A percentile compares a stretch with the other conserved stretches of the same genome.
Evolutionary conservation across 495 filamentous ascomycete genomes (phyloP).

Genomic region (Penicillium subrubescens): DNA sequence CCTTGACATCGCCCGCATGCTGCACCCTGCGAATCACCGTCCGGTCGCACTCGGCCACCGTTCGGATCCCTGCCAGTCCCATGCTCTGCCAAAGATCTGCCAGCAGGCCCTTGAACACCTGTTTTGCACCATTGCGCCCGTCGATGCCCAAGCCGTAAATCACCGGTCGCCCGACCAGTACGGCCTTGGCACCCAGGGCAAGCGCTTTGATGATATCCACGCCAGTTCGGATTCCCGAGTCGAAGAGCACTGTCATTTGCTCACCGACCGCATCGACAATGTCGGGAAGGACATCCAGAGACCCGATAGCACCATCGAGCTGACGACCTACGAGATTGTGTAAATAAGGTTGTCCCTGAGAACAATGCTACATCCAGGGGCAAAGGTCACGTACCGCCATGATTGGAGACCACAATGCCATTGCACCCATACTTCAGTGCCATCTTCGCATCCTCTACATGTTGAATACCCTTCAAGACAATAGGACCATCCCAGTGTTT

Average conservation of each 20-base stretch:
- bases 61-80: slow-evolving; percentile 57
- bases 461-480: slow-evolving; percentile 51
- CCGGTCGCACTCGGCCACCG: slow-evolving; percentile 53
- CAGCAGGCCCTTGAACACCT: slow-evolving; percentile 57
- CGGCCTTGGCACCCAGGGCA: slow-evolving; percentile 85
- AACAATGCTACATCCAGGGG: not conserved
- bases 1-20: slow-evolving; percentile 55
- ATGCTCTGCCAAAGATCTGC: slow-evolving; percentile 65
- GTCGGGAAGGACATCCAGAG: slow-evolving; percentile 63
- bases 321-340: slow-evolving; percentile 50
- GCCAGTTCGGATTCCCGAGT: slow-evolving; percentile 63
- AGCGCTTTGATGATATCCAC: slow-evolving; percentile 80
- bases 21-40: slow-evolving; percentile 53
- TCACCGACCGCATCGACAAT: slow-evolving; percentile 62
- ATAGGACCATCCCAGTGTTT: slow-evolving; percentile 64
- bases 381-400: slow-evolving; percentile 43
- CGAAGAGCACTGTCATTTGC: slow-evolving; percentile 61
- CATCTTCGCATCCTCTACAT: slow-evolving; percentile 52
- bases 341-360: not conserved
- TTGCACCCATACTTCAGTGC: slow-evolving; percentile 52
- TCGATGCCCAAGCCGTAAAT: slow-evolving; percentile 75
- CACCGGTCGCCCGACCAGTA: slow-evolving; percentile 84
- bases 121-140: slow-evolving; percentile 59
- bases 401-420: slow-evolving; percentile 58
- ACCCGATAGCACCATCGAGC: slow-evolving; percentile 66